Evolutionary conservation across 2,329 filamentous ascomycete species (phyloP).

Genomic region (Hypocreales sp.): DNA sequence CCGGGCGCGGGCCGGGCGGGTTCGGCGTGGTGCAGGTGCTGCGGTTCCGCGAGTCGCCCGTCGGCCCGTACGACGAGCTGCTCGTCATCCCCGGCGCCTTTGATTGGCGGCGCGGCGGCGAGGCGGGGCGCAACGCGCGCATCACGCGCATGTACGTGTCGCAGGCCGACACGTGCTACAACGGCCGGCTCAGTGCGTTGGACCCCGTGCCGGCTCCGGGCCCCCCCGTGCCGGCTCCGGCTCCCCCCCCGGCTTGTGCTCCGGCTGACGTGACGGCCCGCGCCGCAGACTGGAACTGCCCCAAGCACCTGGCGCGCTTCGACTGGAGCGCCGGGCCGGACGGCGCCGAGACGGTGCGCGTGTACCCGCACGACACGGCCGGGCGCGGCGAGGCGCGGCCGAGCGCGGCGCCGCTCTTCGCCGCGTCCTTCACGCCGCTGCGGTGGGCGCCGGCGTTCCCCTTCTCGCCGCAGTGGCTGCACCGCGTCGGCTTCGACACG

Average conservation of each 20-base stretch:
- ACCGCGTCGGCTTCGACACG: slow-evolving; percentile 24
- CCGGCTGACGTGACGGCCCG: not conserved
- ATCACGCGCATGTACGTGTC: slow-evolving; percentile 41
- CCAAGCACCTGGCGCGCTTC: slow-evolving; percentile 38
- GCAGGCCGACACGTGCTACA: slow-evolving; percentile 33
- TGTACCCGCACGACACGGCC: slow-evolving; percentile 26
- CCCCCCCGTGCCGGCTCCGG: not conserved
- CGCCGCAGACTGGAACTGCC: slow-evolving; percentile 34
- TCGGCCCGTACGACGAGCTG: slow-evolving; percentile 38
- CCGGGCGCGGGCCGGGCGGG: slow-evolving; percentile 21
- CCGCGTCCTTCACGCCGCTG: slow-evolving; percentile 25
- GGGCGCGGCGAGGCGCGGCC: slow-evolving; percentile 15
- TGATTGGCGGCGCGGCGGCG: slow-evolving; percentile 21
- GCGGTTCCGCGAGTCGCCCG: slow-evolving; percentile 32
- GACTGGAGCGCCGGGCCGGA: slow-evolving; percentile 23
- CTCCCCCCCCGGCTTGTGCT: not conserved
- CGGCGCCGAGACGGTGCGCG: slow-evolving; percentile 22
- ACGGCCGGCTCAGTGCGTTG: slow-evolving; percentile 30
- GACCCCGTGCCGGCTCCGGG: not conserved
- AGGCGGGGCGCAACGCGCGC: slow-evolving; percentile 18
- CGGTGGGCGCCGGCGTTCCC: slow-evolving; percentile 27
- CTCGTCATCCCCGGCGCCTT: slow-evolving; percentile 30
- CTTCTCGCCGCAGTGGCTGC: slow-evolving; percentile 20
- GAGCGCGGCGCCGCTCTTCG: slow-evolving; percentile 25
- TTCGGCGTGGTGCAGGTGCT: slow-evolving; percentile 33